Evolutionary conservation across 129 eudicot species (phyloP).

Genomic region (Dittrichia graveolens): DNA sequence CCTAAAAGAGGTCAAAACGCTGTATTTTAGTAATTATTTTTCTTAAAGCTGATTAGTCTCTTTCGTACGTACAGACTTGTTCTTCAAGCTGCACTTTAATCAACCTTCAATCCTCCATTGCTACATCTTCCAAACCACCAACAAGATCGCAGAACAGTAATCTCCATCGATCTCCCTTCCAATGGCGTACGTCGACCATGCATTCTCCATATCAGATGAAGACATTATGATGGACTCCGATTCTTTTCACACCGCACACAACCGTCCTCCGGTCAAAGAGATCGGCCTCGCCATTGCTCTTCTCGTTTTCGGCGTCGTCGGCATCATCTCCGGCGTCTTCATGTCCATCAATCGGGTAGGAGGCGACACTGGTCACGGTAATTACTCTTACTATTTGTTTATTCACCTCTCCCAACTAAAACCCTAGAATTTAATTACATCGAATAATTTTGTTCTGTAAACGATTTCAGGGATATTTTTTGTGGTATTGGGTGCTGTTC

Average conservation of each 20-base stretch:
- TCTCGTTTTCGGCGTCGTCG: slow-evolving; percentile 64
- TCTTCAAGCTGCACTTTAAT: too few relatives aligned
- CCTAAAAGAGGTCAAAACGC: too few relatives aligned
- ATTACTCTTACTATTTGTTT: neutral
- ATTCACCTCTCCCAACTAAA: too few relatives aligned
- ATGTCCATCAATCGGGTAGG: slow-evolving; percentile 72
- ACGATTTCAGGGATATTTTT: slow-evolving; percentile 61
- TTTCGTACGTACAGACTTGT: too few relatives aligned
- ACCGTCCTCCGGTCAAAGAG: slow-evolving; percentile 79
- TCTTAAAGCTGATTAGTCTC: too few relatives aligned
- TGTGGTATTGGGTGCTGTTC: slow-evolving; percentile 65
- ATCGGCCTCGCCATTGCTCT: slow-evolving; percentile 80
- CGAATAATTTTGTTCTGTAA: neutral
- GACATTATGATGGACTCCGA: slow-evolving; percentile 74
- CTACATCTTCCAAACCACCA: too few relatives aligned
- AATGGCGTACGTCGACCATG: slow-evolving; percentile 96
- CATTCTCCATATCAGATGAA: slow-evolving; percentile 83
- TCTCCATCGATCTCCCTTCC: neutral
- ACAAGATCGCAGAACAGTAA: too few relatives aligned
- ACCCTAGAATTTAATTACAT: too few relatives aligned
- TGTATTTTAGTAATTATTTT: too few relatives aligned
- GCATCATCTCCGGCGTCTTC: slow-evolving; percentile 53
- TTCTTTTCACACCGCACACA: slow-evolving; percentile 51
- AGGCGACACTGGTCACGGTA: slow-evolving; percentile 81
- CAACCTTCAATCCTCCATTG: too few relatives aligned